phyloP scores from a whole-genome alignment of 108 stramenopile species.

The Fragilariopsis cylindrus region DNA sequence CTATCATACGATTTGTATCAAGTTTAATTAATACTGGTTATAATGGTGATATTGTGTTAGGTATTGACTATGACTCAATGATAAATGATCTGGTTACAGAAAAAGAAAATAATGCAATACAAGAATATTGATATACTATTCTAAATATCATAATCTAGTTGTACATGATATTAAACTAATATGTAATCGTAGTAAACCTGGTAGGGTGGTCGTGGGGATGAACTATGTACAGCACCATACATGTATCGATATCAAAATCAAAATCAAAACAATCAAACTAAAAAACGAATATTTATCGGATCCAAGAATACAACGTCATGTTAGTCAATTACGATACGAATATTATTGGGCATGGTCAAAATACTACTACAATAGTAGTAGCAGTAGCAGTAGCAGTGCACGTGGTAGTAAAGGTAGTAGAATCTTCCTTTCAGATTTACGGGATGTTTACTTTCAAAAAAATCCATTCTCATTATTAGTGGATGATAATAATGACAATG shows the following conservation, averaged over 20 bases:
- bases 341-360: conserved; percentile 37
- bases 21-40: conserved; percentile 22
- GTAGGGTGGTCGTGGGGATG: too few relatives aligned
- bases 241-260: background rate
- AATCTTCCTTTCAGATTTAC: conserved; percentile 24
- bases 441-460: conserved; percentile 37
- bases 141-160: too few relatives aligned
- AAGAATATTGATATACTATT: too few relatives aligned
- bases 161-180: too few relatives aligned
- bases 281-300: background rate
- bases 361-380: background rate
- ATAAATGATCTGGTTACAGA: conserved; percentile 2
- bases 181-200: too few relatives aligned
- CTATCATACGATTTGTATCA: background rate
- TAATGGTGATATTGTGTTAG: conserved; percentile 36
- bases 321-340: conserved; percentile 30
- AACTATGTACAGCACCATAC: background rate
- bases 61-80: background rate
- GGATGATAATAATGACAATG: too few relatives aligned
- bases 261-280: background rate
- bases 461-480: conserved; percentile 20
- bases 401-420: background rate
- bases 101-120: background rate
- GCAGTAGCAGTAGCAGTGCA: too few relatives aligned
- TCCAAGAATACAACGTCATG: background rate